Evolutionary conservation across 106 monocot species (phyloP), one percentile per base, ranked within the genome.

Genomic region (Dactylorhiza incarnata): DNA sequence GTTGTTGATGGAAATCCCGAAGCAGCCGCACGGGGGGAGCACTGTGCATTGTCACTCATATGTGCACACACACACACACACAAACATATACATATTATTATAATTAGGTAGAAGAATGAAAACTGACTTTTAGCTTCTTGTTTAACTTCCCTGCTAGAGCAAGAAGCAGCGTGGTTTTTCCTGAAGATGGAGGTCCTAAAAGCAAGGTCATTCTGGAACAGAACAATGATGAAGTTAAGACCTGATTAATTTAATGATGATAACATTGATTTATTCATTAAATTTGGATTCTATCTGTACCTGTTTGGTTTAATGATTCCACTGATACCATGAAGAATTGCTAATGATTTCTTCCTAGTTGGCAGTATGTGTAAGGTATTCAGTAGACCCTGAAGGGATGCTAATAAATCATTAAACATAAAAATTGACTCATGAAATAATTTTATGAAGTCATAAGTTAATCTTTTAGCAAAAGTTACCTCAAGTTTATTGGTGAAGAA

Each of bases 111-210:
- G 29, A 29, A 29, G 29, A 29, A 29, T 29, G 29, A 29, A 0
- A 29, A 29, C 29, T 1, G 29, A 29, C 29, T 29, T 29, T 78
- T 5, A 90, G 48, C 19, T 74, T 22, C 6, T 46, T 68, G 24
- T 72, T 70, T 25, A 90, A 81, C 59, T 79, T 85, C 63, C 90
- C 85, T 10, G 90, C 82, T 43, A 90, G 68, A 63, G 87, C 87
- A 45, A 87, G 55, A 48, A 87, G 48, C 47, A 87, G 66, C 23
- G 83, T 84, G 17, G 90, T 87, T 75, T 90, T 90, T 73, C 90
- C 90, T 1, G 90, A 86, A 19, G 87, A 80, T 6, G 90, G 90
- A 11, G 85, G 90, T 2, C 90, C 90, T 43, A 90, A 80, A 13
- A 90, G 84, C 71, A 90, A 51, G 56, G 90, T 87, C 84, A 90